phyloP scores from a whole-genome alignment of 257 asterid genomes.

The Gentiana straminea region DNA sequence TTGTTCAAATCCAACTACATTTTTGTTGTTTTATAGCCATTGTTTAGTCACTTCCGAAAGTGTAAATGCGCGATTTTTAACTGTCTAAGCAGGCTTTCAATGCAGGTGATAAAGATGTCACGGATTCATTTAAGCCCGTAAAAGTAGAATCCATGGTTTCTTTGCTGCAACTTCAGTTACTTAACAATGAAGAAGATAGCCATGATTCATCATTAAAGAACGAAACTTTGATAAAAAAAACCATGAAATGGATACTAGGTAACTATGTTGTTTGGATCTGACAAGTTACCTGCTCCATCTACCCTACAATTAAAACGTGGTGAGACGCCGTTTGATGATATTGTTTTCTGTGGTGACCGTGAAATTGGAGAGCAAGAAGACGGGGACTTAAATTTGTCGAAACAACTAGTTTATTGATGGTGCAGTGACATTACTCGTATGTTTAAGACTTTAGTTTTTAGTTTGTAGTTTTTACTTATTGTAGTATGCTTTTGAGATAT shows the following conservation, averaged over 20 bases:
- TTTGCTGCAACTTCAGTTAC: slow-evolving; percentile 20
- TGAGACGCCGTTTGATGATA: slow-evolving; percentile 20
- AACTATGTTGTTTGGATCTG: slow-evolving; percentile 15
- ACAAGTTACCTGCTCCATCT: slow-evolving; percentile 43
- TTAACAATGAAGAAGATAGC: slow-evolving; percentile 8
- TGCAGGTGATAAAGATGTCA: slow-evolving; percentile 26
- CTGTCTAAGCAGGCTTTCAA: slow-evolving; percentile 38
- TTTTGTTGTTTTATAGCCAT: not conserved
- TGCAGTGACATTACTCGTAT: no score
- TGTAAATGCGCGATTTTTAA: slow-evolving; percentile 13
- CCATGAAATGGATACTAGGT: slow-evolving; percentile 13
- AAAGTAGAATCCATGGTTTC: slow-evolving; percentile 29
- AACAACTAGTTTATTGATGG: slow-evolving; percentile 26
- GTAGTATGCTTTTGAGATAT: no score
- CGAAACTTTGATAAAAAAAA: slow-evolving; percentile 8
- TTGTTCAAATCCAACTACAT: not conserved
- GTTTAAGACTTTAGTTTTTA: no score
- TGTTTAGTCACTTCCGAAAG: not conserved
- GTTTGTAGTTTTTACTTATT: no score
- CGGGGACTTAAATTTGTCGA: slow-evolving; percentile 44
- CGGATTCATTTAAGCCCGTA: slow-evolving; percentile 24
- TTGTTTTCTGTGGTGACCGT: slow-evolving; percentile 22
- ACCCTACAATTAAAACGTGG: slow-evolving; percentile 39
- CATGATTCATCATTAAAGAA: slow-evolving; percentile 5
- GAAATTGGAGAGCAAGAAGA: slow-evolving; percentile 29